Percentiles rank a stretch among this genome's conserved stretches.
Conservation (phyloP, 2,329 filamentous ascomycete genomes). For the Claviceps sp. region DNA sequence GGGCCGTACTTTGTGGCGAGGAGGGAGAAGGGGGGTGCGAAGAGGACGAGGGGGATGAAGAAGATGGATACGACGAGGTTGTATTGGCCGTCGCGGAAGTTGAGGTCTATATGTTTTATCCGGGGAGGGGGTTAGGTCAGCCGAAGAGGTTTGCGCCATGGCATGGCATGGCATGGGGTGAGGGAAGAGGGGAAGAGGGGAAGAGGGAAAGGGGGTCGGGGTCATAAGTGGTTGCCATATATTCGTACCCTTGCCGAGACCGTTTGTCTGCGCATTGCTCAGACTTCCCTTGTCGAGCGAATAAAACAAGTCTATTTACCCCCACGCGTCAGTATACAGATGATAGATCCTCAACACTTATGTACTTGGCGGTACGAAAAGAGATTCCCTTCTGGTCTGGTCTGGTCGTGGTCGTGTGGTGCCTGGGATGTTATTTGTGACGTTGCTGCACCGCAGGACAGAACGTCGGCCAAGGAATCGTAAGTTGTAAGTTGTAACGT, state of each 20-base stretch:
- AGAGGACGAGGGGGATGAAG: slow-evolving; percentile 63
- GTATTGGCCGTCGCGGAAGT: slow-evolving; percentile 50
- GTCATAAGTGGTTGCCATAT: neutral
- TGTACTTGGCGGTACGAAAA: neutral
- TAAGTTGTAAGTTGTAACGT: too few relatives aligned
- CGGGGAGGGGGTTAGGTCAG: neutral
- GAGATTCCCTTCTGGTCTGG: neutral
- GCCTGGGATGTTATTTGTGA: neutral
- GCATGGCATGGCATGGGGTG: too few relatives aligned
- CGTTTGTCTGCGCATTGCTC: slow-evolving; percentile 42
- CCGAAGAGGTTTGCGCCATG: slow-evolving; percentile 8
- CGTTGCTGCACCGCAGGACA: slow-evolving; percentile 31
- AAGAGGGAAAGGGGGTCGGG: too few relatives aligned
- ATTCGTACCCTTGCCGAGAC: slow-evolving; percentile 21
- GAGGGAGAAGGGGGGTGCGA: slow-evolving; percentile 45
- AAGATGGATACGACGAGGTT: slow-evolving; percentile 61
- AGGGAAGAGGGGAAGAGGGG: too few relatives aligned
- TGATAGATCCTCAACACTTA: too few relatives aligned
- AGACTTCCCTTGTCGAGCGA: slow-evolving; percentile 30
- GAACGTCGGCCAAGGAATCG: slow-evolving; percentile 14
- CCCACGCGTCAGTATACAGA: neutral
- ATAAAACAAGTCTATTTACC: slow-evolving; percentile 29
- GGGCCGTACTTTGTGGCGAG: slow-evolving; percentile 60
- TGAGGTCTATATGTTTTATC: slow-evolving; percentile 18
- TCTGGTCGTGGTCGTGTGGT: too few relatives aligned